These are phyloP conservation scores for Dioscorea zingiberensis DNA, from an alignment of 106 monocot genomes.

Conservation along the genomic window DNA sequence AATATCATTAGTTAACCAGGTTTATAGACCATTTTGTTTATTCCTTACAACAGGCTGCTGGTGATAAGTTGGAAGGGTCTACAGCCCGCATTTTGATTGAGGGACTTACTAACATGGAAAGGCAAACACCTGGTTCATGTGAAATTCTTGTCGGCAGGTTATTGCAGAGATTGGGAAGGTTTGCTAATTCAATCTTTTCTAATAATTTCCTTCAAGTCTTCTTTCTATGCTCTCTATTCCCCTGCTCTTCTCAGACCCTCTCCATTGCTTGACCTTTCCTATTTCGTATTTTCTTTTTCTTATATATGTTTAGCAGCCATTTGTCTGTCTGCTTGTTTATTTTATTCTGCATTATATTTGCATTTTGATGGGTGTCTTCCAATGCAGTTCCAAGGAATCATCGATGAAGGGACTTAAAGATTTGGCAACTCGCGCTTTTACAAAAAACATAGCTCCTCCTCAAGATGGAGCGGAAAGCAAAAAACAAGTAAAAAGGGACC, in stretches of 20 bases:
- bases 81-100: slow-evolving; percentile 21
- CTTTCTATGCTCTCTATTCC: no score
- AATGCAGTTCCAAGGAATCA: slow-evolving; percentile 60
- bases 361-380: not conserved
- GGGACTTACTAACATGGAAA: slow-evolving; percentile 54
- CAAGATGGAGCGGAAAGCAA: slow-evolving; percentile 19
- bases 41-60: slow-evolving; percentile 29
- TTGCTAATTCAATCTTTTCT: no score
- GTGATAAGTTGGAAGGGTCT: slow-evolving; percentile 37
- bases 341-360: no score
- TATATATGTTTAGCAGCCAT: no score
- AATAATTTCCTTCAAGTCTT: no score
- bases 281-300: not conserved
- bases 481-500: slow-evolving; percentile 22
- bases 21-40: not conserved
- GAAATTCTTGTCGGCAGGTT: slow-evolving; percentile 49
- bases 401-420: slow-evolving; percentile 61
- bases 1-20: no score
- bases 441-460: slow-evolving; percentile 18
- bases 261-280: no score
- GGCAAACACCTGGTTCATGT: slow-evolving; percentile 51
- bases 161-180: slow-evolving; percentile 65
- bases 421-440: slow-evolving; percentile 26
- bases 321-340: no score
- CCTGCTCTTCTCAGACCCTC: no score